Percentiles rank a stretch among this genome's conserved stretches.
Conservation (phyloP, 208 protist species). For the Phytomonas sp. region DNA sequence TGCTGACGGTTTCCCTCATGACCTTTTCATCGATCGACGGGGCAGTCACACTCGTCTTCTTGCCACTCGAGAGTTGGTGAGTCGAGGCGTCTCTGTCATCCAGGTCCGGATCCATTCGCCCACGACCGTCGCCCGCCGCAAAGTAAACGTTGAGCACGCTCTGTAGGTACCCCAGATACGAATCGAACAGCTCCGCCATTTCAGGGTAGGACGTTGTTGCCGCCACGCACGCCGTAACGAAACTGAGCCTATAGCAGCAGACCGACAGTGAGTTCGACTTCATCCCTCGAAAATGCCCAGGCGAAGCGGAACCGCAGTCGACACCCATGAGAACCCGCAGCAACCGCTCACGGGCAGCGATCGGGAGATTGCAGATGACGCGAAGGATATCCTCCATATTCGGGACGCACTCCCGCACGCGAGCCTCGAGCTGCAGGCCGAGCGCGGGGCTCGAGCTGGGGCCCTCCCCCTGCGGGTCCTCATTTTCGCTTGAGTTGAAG, state of each 20-base stretch:
- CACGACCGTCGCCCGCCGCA: neutral
- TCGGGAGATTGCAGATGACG: constrained; percentile 16
- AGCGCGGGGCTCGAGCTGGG: neutral
- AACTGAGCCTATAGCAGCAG: neutral
- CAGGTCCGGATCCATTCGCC: neutral
- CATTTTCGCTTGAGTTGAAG: neutral
- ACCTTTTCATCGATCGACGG: neutral
- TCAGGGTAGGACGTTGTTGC: neutral
- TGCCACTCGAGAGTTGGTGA: neutral
- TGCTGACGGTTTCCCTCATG: neutral
- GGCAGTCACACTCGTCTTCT: neutral
- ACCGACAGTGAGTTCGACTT: neutral
- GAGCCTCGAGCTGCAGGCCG: constrained; percentile 9
- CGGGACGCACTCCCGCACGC: constrained; percentile 28
- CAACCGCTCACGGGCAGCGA: neutral
- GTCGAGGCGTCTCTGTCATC: neutral
- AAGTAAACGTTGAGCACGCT: neutral
- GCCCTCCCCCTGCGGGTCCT: neutral
- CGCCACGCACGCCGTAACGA: neutral
- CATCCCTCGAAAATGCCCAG: neutral
- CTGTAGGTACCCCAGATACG: neutral
- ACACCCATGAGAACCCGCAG: neutral
- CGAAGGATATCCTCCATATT: constrained; percentile 30
- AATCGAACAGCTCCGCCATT: neutral
- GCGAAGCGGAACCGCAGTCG: neutral